Evolutionary conservation across 345 rosid species (phyloP), one percentile per base, ranked within the genome.

Genomic region (Dipteronia dyeriana): DNA sequence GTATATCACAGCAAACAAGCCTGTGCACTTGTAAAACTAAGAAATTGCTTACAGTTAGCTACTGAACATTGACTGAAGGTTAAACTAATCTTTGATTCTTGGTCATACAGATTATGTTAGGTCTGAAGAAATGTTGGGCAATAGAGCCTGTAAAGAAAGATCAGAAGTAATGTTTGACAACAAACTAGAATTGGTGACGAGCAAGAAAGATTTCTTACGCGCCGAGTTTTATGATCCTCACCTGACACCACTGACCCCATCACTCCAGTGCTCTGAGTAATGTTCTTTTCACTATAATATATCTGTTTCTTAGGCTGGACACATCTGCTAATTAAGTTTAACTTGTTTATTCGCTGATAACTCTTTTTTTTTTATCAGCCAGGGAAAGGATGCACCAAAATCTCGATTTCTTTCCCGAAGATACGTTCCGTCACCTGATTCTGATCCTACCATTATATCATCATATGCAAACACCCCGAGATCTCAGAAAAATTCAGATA

Each of bases 211-310:
- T 77, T 12, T 71, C 39, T 69, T 77, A 45, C 64, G 34, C 56
- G 78, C 70, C n/a, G 86, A 80, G 51, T 63, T 79, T 1, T 75
- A 77, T 61, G 77, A 87, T 73, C 69, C 75, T 29, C 74, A 65
- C 78, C 79, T 82, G 25, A 82, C 77, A 16, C 91, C 88, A 31
- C n/a, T 73, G 61, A 87, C 92, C 13, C 90, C 94, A 63, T 81
- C 86, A 74, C 73, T 87, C 67, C 83, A 84, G 45, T 80, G 65
- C 74, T 83, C 88, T 47, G 82, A 82, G 92, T 89, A 81, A 74
- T 79, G 66, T 31, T 65, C 68, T 59, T 56, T 23, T 38, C 53
- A 51, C 70, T 72, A 64, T 57, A 47, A n/a, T 71, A 43, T 61
- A 57, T 78, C 49, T 16, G 29, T 66, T 41, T 20, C 20, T 34